phyloP scores from a whole-genome alignment of 2,329 filamentous ascomycete genomes.

The Lecanicillium sp. region DNA sequence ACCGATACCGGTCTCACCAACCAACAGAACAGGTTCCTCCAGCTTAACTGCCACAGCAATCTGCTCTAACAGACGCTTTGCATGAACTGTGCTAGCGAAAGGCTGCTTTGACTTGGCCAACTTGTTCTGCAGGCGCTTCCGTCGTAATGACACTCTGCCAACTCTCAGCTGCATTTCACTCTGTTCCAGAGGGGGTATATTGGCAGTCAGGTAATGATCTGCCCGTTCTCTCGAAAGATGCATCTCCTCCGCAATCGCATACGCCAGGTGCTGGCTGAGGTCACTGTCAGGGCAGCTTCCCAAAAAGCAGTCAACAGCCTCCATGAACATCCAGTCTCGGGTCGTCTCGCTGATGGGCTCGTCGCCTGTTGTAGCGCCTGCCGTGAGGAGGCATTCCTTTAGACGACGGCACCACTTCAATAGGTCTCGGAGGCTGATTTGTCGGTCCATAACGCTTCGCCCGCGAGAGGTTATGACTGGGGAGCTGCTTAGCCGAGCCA shows the following conservation, averaged over 20 bases:
- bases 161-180: slow-evolving; percentile 50
- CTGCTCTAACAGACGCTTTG: slow-evolving; percentile 78
- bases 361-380: slow-evolving; percentile 56
- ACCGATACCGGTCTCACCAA: slow-evolving; percentile 97
- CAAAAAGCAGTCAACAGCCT: slow-evolving; percentile 87
- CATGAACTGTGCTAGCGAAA: slow-evolving; percentile 85
- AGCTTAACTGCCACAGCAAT: slow-evolving; percentile 75
- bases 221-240: slow-evolving; percentile 77
- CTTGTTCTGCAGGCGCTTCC: slow-evolving; percentile 42
- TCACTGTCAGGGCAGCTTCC: slow-evolving; percentile 65
- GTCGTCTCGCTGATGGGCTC: slow-evolving; percentile 67
- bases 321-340: slow-evolving; percentile 81
- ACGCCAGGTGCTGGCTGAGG: slow-evolving; percentile 52
- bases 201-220: slow-evolving; percentile 66
- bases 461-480: slow-evolving; percentile 21
- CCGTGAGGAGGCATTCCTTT: slow-evolving; percentile 52
- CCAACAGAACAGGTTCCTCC: slow-evolving; percentile 82
- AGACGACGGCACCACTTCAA: slow-evolving; percentile 87
- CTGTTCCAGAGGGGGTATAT: slow-evolving; percentile 64
- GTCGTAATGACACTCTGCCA: slow-evolving; percentile 58
- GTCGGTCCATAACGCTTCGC: slow-evolving; percentile 38
- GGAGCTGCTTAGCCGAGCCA: slow-evolving; percentile 45
- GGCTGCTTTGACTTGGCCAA: slow-evolving; percentile 50
- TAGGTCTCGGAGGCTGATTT: slow-evolving; percentile 68
- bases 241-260: slow-evolving; percentile 75